phyloP scores from a whole-genome alignment of 345 rosid genomes.

The Camelina sativa region DNA sequence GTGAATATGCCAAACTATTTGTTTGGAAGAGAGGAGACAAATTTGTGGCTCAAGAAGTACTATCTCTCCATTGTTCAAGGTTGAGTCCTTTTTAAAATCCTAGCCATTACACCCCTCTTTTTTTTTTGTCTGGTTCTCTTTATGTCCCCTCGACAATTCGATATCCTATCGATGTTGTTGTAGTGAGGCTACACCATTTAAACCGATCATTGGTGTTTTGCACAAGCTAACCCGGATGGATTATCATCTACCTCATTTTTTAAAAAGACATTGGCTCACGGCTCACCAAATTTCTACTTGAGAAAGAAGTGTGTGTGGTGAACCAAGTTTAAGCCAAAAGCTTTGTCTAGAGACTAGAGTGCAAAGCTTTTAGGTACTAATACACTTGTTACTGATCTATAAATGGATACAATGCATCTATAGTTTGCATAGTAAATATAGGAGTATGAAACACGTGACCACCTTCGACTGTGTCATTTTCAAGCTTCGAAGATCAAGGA shows the following conservation, averaged over 20 bases:
- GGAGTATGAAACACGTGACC: constrained; percentile 38
- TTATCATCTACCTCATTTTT: not conserved
- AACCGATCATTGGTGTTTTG: not conserved
- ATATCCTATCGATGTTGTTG: not conserved
- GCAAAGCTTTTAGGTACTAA: constrained; percentile 14
- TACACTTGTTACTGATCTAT: constrained; percentile 10
- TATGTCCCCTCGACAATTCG: not conserved
- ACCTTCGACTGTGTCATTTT: constrained; percentile 35
- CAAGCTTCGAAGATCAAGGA: constrained; percentile 38
- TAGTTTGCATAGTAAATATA: constrained; percentile 26
- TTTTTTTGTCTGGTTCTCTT: constrained; percentile 7
- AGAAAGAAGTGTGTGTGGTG: constrained; percentile 9
- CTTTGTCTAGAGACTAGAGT: not conserved
- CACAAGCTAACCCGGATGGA: constrained; percentile 3
- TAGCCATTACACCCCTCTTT: constrained; percentile 19
- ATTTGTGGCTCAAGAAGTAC: constrained; percentile 42
- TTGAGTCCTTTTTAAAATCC: constrained; percentile 16
- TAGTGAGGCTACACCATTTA: not conserved
- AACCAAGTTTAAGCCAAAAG: constrained; percentile 6
- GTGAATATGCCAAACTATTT: constrained; percentile 34
- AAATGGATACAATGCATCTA: constrained; percentile 12
- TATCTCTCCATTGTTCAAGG: constrained; percentile 12
- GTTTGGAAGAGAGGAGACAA: constrained; percentile 42
- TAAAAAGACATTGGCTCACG: not conserved
- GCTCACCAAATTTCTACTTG: not conserved